These are phyloP conservation scores for Acidomyces sp. DNA, from an alignment of 495 filamentous ascomycete genomes.

Conservation along the genomic window DNA sequence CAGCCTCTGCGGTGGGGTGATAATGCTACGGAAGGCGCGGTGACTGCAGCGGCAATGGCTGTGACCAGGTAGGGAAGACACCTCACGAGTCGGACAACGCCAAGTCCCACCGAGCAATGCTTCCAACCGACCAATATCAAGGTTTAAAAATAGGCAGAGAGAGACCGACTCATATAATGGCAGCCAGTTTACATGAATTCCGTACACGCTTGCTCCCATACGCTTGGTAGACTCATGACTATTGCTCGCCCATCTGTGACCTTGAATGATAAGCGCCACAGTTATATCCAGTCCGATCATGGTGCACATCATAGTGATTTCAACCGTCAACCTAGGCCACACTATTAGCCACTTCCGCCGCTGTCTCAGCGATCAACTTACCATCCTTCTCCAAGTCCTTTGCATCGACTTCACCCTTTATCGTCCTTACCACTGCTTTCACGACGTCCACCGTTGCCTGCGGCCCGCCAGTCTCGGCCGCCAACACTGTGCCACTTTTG, in stretches of 20 bases:
- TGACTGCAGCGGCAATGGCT: no score
- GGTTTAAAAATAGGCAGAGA: no score
- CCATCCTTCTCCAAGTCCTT: conserved; percentile 17
- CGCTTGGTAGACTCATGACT: neutral
- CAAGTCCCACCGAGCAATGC: no score
- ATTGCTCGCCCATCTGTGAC: neutral
- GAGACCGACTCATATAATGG: neutral
- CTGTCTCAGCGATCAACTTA: neutral
- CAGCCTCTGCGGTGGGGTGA: no score
- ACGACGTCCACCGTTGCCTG: conserved; percentile 45
- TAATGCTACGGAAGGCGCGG: no score
- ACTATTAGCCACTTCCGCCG: neutral
- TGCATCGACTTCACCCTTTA: conserved; percentile 19
- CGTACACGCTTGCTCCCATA: no score
- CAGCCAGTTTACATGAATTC: no score
- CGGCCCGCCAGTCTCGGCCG: conserved; percentile 47
- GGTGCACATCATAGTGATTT: no score
- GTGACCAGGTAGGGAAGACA: no score
- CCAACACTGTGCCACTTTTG: conserved; percentile 52
- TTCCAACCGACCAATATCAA: no score
- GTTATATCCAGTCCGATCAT: neutral
- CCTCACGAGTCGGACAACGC: no score
- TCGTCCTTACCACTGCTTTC: conserved; percentile 35
- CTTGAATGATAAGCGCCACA: neutral
- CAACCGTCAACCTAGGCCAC: neutral